These are phyloP conservation scores for Inosperma sp. DNA, from an alignment of 768 basidiomycete genomes.

Conservation along the genomic window DNA sequence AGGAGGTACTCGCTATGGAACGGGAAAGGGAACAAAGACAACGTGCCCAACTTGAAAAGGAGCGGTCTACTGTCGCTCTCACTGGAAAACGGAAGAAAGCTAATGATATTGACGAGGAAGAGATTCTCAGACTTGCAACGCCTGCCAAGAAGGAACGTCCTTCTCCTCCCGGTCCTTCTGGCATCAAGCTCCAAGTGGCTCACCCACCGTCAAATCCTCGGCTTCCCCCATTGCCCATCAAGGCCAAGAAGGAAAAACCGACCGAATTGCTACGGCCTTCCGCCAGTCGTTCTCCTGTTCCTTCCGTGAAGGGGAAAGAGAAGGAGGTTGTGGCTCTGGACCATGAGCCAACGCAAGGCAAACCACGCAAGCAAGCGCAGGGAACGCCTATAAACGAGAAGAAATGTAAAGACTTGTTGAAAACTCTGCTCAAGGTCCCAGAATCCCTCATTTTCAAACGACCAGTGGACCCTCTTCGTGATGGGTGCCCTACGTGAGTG, in stretches of 20 bases:
- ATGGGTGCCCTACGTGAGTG: conserved; percentile 89
- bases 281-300: conserved; percentile 32
- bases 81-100: conserved; percentile 57
- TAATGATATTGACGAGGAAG: conserved; percentile 47
- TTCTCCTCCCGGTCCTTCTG: conserved; percentile 38
- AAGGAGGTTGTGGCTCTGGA: conserved; percentile 41
- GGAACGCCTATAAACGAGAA: conserved; percentile 67
- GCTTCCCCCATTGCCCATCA: conserved; percentile 25
- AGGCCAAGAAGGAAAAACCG: conserved; percentile 46
- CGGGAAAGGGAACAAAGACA: conserved; percentile 57
- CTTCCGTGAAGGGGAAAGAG: conserved; percentile 71
- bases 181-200: conserved; percentile 12
- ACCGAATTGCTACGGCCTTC: conserved; percentile 19
- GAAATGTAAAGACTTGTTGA: conserved; percentile 75
- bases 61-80: conserved; percentile 33
- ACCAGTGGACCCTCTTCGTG: conserved; percentile 78
- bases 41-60: conserved; percentile 38
- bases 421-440: conserved; percentile 51
- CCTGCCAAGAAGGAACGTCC: conserved; percentile 56
- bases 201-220: conserved; percentile 13
- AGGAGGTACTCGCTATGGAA: conserved; percentile 80
- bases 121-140: conserved; percentile 56
- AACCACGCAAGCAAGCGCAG: conserved; percentile 35
- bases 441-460: conserved; percentile 70
- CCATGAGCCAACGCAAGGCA: conserved; percentile 27